Base-by-base conservation (phyloP, 73 alveolate species). In the Paramecium bursaria region DNA sequence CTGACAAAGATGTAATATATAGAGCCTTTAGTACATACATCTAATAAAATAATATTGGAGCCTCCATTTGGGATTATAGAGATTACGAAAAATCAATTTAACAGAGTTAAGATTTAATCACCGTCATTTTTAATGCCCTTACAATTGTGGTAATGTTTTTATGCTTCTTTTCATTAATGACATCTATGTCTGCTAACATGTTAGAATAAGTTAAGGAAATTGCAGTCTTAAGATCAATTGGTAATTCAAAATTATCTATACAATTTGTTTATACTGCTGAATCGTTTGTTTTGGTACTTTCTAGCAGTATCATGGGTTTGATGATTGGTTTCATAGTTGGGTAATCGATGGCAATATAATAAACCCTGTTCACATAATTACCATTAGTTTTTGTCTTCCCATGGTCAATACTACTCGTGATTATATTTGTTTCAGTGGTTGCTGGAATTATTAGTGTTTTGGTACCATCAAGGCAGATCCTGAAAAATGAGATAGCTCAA, bases 101-200 rank as follows among this genome's bases (percentile, higher is more conserved):
- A 49, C 73, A 88, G 48, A 90, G 91, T 0, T 30, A 90, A 26
- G 60, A 60, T 9, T 80, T 96, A 26, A 87, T 94, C 3, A 52
- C 57, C 52, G 50, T 87, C 55, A 92, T 97, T 23, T 97, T 94
- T 90, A 87, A 91, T 61, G 87, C 88, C 30, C 86, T 96, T 51
- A 91, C 96, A 31, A 85, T 95, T 0, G 89, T 97, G 19, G 96
- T 92, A 7, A 95, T 97, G 94, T 91, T 94, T 46, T 93, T 97
- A 46, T 97, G 98, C 73, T 92, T 97, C 90, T 97, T 97, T 90
- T 89, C 96, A 42, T 91, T 97, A 33, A 86, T 95, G 51, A 92
- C 99, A 15, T 94, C 99, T 10, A 97, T 96, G 99, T 85, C 98
- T 17, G 98, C 98, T 3, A 97, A 97, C 88, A 91, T 97, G 26